phyloP scores from a whole-genome alignment of 2,329 filamentous ascomycete species.

The Xylariaceae sp. region DNA sequence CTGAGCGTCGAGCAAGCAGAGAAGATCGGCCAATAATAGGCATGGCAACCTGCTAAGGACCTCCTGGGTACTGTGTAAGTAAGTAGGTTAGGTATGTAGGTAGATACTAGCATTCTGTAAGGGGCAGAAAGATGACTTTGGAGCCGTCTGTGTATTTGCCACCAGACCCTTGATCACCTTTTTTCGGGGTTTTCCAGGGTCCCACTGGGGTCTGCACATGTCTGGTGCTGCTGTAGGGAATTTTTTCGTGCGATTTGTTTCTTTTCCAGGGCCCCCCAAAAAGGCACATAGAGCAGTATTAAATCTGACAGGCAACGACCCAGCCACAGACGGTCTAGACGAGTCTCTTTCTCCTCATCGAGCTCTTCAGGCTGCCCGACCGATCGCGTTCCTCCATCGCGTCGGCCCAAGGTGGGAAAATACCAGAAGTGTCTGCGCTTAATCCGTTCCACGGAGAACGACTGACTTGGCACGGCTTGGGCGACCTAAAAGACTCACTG shows the following conservation, averaged over 20 bases:
- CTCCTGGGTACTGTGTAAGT: too few relatives aligned
- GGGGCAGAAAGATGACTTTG: slow-evolving; percentile 12
- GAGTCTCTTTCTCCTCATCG: slow-evolving; percentile 16
- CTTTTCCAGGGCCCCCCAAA: slow-evolving; percentile 3
- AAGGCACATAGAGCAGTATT: slow-evolving; percentile 11
- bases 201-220: slow-evolving; percentile 15
- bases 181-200: slow-evolving; percentile 24
- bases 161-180: slow-evolving; percentile 28
- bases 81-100: too few relatives aligned
- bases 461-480: too few relatives aligned
- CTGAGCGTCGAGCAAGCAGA: too few relatives aligned
- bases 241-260: slow-evolving; percentile 1
- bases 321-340: slow-evolving; percentile 32
- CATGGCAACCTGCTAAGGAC: too few relatives aligned
- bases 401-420: too few relatives aligned
- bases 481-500: too few relatives aligned
- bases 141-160: slow-evolving; percentile 24
- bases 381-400: slow-evolving; percentile 14
- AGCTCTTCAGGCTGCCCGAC: slow-evolving; percentile 14
- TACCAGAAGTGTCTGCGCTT: too few relatives aligned
- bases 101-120: too few relatives aligned
- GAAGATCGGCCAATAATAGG: too few relatives aligned
- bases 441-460: too few relatives aligned
- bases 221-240: background rate
- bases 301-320: slow-evolving; percentile 18